Base-by-base conservation (phyloP, 202 grass and related monocot genomes). In the Brachypodium distachyon region DNA sequence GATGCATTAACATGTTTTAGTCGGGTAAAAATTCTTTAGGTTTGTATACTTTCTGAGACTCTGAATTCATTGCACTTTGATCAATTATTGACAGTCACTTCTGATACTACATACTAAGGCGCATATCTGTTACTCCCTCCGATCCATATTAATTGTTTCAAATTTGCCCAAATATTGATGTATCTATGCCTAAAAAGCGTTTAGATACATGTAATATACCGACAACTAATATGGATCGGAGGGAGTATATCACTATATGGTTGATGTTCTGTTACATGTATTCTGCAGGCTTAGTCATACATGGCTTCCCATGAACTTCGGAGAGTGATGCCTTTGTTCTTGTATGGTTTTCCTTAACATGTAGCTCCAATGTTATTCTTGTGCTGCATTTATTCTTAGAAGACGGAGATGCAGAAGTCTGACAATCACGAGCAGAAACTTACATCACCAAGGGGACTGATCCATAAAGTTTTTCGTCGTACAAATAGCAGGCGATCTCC, bases 391-490 rank as follows among this genome's bases (percentile, higher is more conserved):
- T 68, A 62, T 34, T 53, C 22, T 83, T 85, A 76, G 74, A 82
- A 72, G 67, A 70, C 47, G 44, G 79, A 85, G 72, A 93, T 93
- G 87, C 91, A 87, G 87, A 90, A 83, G 50, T 86, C 87, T 85
- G 74, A 90, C 48, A 66, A 88, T 67, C 82, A 90, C 14, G 70
- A 88, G 81, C 85, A 90, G 47, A 86, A 86, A 65, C 79, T 86
- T 55, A 85, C 74, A 80, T 90, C 91, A 28, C 91, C 87, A 78
- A 90, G 79, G 85, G 91, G 82, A 55, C 70, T 87, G 39, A 78
- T 88, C 39, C 82, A 86, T 87, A 87, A 90, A 77, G 72, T 84
- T 65, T 26, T 90, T 53, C 82, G 79, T 69, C 85, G 82, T 77
- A 88, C 81, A 67, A 90, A 33, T 81, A 82, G 91, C 59, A 93